Evolutionary conservation across 169 alveolate species (phyloP), one percentile per base, ranked within the genome.

Genomic region (Eimeria maxima): DNA sequence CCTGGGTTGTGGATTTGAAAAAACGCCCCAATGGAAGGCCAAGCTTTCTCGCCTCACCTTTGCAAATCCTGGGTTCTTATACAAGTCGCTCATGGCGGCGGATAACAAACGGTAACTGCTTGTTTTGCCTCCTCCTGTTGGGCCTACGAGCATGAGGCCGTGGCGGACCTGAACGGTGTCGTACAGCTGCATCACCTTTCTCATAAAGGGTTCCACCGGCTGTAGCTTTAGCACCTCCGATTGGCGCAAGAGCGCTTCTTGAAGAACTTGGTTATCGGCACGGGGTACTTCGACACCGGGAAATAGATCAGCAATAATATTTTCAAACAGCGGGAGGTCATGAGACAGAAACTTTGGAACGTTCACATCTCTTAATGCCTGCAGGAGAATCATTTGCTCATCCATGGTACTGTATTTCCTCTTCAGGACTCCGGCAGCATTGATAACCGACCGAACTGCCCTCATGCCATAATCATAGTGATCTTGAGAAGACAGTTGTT

Each of bases 71-170:
- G 57, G 81, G 65, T 50, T 33, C 42, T 63, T 97, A 47, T 63
- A 55, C 78, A 97, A 71, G 16, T 97, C 98, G 16, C 98, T 97
- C 92, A 98, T 93, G 20, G 98, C 97, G 45, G 97, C 96, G 69
- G 98, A 96, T 73, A 98, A 95, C 45, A 98, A 97, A 47, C 98
- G 96, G 96, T 98, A 98, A 95, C 98, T 98, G 65, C 97, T 95
- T 20, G 99, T 98, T 97, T 99, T 99, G 74, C 99, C 99, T 57
- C 99, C 99, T 22, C 99, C 99, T 16, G 99, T 98, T 1, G 99
- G 99, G 20, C 99, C 99, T 10, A 99, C 99, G 18, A 98, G 97
- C 99, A 99, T 98, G 84, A 99, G 97, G 45, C 99, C 99, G 97
- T 99, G 99, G 94, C 99, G 98, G 6, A 99, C 99, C 92, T 98